These are phyloP conservation scores for Sordariomycetes sp. DNA, from an alignment of 2,329 filamentous ascomycete species.

Conservation along the genomic window DNA sequence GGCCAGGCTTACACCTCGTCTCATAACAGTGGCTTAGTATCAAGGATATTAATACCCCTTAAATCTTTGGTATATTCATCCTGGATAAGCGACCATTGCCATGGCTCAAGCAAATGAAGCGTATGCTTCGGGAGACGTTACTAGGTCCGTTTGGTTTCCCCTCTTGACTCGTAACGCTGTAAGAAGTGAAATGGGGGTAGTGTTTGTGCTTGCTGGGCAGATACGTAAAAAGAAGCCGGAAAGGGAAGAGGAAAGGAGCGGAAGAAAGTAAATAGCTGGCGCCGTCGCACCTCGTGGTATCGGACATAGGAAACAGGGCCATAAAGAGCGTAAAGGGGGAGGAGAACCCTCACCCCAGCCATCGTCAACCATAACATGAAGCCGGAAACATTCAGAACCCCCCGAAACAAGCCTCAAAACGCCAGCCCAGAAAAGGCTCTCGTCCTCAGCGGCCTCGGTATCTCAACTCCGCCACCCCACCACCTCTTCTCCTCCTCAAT, in stretches of 20 bases:
- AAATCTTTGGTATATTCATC: neutral
- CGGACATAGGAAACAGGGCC: neutral
- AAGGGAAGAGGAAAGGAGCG: neutral
- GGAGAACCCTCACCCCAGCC: neutral
- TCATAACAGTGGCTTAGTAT: neutral
- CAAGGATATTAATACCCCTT: too few relatives aligned
- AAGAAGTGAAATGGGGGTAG: neutral
- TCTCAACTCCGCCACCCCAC: neutral
- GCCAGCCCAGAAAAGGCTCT: neutral
- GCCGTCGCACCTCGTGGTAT: neutral
- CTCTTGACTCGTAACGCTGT: neutral
- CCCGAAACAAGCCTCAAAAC: neutral
- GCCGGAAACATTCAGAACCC: neutral
- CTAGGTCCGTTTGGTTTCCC: neutral
- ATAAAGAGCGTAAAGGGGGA: neutral
- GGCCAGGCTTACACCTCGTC: too few relatives aligned
- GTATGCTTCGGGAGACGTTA: neutral
- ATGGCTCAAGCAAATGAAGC: neutral
- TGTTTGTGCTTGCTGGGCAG: neutral
- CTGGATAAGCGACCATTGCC: neutral
- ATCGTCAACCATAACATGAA: neutral
- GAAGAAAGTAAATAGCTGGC: neutral
- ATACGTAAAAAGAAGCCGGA: neutral
- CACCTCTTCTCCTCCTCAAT: neutral
- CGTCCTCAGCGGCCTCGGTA: slow-evolving; percentile 1